These are phyloP conservation scores for Leucaena leucocephala DNA, from an alignment of 306 rosid genomes.

Conservation along the genomic window DNA sequence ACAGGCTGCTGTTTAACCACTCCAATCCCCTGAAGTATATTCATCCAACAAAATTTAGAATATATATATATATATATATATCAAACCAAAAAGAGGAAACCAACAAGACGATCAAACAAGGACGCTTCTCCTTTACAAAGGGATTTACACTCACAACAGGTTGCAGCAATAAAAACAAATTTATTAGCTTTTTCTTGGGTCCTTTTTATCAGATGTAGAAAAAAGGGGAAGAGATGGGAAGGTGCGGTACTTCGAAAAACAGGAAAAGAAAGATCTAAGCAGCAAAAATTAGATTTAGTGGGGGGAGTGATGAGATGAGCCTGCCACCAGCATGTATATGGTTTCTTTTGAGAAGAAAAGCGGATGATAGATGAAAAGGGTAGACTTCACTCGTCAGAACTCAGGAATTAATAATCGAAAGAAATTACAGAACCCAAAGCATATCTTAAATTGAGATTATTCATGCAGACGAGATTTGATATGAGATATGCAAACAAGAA, in stretches of 20 bases:
- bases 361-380: conserved; percentile 15
- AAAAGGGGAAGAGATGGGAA: conserved; percentile 42
- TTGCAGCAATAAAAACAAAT: conserved; percentile 49
- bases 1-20: conserved; percentile 40
- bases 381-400: conserved; percentile 33
- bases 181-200: conserved; percentile 42
- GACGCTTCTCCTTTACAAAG: conserved; percentile 15
- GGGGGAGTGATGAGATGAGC: conserved; percentile 10
- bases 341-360: conserved; percentile 24
- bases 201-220: conserved; percentile 52
- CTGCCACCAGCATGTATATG: conserved; percentile 25
- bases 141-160: conserved; percentile 29
- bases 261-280: conserved; percentile 43
- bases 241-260: conserved; percentile 55
- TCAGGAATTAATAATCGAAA: conserved; percentile 31
- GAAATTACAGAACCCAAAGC: conserved; percentile 26
- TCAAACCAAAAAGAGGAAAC: conserved; percentile 36
- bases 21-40: conserved; percentile 47
- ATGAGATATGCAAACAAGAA: conserved; percentile 33
- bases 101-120: conserved; percentile 49
- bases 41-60: conserved; percentile 29
- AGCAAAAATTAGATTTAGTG: conserved; percentile 49
- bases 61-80: not conserved
- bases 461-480: conserved; percentile 35
- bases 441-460: conserved; percentile 47